Evolutionary conservation across 2,329 filamentous ascomycete species (phyloP).

Genomic region (Diatrype stigma): DNA sequence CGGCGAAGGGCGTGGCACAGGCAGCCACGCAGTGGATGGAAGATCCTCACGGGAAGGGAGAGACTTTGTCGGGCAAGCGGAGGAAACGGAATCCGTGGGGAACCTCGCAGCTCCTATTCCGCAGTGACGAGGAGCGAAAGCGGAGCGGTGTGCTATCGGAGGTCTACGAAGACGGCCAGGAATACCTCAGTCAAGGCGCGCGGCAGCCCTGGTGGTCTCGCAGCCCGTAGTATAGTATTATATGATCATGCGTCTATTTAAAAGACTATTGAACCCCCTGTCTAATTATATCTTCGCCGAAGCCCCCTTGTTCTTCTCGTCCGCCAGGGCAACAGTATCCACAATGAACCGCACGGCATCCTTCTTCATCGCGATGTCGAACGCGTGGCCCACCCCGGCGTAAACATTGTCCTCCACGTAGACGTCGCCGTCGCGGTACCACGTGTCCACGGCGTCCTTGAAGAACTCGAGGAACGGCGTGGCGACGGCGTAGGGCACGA

Average conservation of each 20-base stretch:
- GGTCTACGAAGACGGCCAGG: conserved; percentile 28
- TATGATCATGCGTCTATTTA: not conserved
- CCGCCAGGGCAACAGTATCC: conserved; percentile 35
- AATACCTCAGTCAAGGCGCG: conserved; percentile 36
- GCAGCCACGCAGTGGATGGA: conserved; percentile 45
- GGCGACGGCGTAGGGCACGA: conserved; percentile 65
- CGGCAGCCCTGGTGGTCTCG: conserved; percentile 42
- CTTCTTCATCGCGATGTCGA: conserved; percentile 61
- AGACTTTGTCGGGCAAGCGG: conserved; percentile 44
- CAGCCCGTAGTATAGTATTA: not conserved
- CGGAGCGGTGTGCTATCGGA: conserved; percentile 36
- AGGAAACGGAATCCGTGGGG: conserved; percentile 46
- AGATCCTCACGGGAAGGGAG: conserved; percentile 49
- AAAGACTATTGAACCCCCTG: not conserved
- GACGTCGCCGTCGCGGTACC: conserved; percentile 52
- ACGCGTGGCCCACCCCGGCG: conserved; percentile 64
- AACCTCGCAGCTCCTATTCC: conserved; percentile 41
- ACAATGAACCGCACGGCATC: conserved; percentile 63
- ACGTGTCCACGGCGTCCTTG: conserved; percentile 47
- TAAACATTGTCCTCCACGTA: conserved; percentile 64
- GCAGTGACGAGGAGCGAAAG: conserved; percentile 25
- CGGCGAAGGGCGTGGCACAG: conserved; percentile 37
- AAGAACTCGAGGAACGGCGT: conserved; percentile 60
- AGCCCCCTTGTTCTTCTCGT: conserved; percentile 20
- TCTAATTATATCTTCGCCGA: conserved; percentile 24